These are phyloP conservation scores for Chrysoporthe cubensis DNA, from an alignment of 2,329 filamentous ascomycete species.

Conservation along the genomic window DNA sequence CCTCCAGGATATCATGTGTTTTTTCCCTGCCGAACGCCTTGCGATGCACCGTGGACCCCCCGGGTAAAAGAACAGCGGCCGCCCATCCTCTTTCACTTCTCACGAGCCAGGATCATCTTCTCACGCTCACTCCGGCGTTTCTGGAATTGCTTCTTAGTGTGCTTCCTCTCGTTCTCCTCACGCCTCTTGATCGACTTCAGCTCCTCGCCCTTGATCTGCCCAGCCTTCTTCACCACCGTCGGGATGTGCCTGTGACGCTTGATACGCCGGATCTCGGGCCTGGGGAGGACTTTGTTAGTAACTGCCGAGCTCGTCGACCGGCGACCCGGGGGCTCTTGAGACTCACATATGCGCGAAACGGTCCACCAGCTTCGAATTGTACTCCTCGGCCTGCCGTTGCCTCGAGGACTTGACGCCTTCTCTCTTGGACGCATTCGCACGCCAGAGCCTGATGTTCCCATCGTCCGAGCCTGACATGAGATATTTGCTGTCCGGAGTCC, in stretches of 20 bases:
- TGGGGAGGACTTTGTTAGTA: slow-evolving; percentile 7
- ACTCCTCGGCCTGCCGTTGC: slow-evolving; percentile 87
- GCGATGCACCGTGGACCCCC: slow-evolving; percentile 26
- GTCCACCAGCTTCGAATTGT: slow-evolving; percentile 82
- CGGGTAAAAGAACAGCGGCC: neutral
- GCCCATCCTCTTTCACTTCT: slow-evolving; percentile 47
- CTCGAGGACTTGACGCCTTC: slow-evolving; percentile 84
- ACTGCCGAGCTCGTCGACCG: neutral
- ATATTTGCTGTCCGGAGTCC: slow-evolving; percentile 89
- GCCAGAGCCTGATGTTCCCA: slow-evolving; percentile 76
- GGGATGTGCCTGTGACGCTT: slow-evolving; percentile 89
- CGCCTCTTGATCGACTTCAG: slow-evolving; percentile 83
- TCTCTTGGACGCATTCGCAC: slow-evolving; percentile 80
- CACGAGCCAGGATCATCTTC: slow-evolving; percentile 81
- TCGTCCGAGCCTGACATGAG: slow-evolving; percentile 91
- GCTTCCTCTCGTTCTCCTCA: slow-evolving; percentile 93
- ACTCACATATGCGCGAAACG: slow-evolving; percentile 82
- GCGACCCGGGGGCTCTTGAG: no score
- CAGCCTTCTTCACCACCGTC: slow-evolving; percentile 92
- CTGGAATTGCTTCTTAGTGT: slow-evolving; percentile 79
- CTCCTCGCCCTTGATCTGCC: slow-evolving; percentile 91
- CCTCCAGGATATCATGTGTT: slow-evolving; percentile 27
- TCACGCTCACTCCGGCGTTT: slow-evolving; percentile 68
- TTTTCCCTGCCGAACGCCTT: slow-evolving; percentile 27
- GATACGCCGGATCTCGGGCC: slow-evolving; percentile 87